These are phyloP conservation scores for Lathyrus oleraceus DNA, from an alignment of 306 rosid genomes.

Conservation along the genomic window DNA sequence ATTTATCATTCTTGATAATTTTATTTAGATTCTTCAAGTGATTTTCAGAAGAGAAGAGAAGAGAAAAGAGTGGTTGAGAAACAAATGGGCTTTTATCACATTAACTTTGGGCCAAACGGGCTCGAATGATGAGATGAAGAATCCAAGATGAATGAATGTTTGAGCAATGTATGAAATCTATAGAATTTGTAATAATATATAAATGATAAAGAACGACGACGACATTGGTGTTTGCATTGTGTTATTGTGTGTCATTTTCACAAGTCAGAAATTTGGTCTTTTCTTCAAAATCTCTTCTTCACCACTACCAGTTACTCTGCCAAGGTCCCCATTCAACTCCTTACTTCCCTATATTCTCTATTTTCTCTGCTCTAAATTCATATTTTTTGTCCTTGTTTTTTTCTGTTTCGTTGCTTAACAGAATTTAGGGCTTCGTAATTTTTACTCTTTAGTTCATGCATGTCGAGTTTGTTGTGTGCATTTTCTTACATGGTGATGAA, in stretches of 20 bases:
- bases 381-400: not conserved
- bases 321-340: constrained; percentile 24
- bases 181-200: not conserved
- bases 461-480: constrained; percentile 18
- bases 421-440: constrained; percentile 18
- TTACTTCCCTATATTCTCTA: not conserved
- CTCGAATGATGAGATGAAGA: not conserved
- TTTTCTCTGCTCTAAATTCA: not conserved
- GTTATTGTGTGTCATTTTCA: not conserved
- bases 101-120: constrained; percentile 2
- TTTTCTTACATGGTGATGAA: not conserved
- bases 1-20: too few relatives aligned
- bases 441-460: not conserved
- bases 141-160: not conserved
- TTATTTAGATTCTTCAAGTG: too few relatives aligned
- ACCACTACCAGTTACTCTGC: not conserved
- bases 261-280: constrained; percentile 4
- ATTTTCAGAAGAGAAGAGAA: too few relatives aligned
- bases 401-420: not conserved
- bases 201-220: not conserved
- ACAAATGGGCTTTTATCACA: not conserved
- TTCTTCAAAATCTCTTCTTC: not conserved
- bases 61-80: not conserved
- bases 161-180: not conserved
- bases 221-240: not conserved